Conservation (phyloP, 129 eudicot species). For the sunflower (Helianthus annuus) region HanXRQr2.0-SUNRISE NC_035434.2:141862617-141863116, state of each 20-base stretch:
- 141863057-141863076: too few relatives aligned
- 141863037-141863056: too few relatives aligned
- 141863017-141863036: background rate
- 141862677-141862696: background rate
- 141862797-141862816: background rate
- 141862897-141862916: background rate
- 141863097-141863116: too few relatives aligned
- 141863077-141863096: too few relatives aligned
- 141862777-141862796: too few relatives aligned
- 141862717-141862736: too few relatives aligned
- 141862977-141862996: background rate
- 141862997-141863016: too few relatives aligned
- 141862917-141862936: background rate
- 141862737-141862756: too few relatives aligned
- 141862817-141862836: background rate
- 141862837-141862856: background rate
- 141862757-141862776: background rate
- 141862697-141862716: background rate
- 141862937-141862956: background rate
- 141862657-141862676: too few relatives aligned
- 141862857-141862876: background rate
- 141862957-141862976: background rate
- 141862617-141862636: too few relatives aligned
- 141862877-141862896: conserved; percentile 4
- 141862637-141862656: too few relatives aligned